phyloP scores from a whole-genome alignment of 2,329 filamentous ascomycete species.

The Microsporum canis region DNA sequence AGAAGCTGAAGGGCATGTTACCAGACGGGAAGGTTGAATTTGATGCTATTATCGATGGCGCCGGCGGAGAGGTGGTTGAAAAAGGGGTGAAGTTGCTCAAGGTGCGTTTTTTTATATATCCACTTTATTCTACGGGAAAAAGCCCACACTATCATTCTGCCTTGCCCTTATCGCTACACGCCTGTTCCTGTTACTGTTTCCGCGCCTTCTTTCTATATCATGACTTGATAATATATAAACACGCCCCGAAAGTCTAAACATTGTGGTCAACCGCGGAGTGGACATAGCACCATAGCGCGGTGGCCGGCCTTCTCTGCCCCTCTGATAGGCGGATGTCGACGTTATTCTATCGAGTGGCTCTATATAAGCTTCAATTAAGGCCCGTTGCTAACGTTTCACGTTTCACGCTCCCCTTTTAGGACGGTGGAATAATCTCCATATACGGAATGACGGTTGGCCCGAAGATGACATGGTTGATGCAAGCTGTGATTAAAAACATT shows the following conservation, averaged over 20 bases:
- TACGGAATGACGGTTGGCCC: constrained; percentile 88
- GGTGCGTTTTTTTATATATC: constrained; percentile 26
- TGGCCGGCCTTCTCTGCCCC: background rate
- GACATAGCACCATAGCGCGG: background rate
- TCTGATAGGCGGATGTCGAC: background rate
- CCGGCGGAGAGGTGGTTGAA: constrained; percentile 71
- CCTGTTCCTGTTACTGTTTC: background rate
- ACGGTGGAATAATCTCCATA: constrained; percentile 68
- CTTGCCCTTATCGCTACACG: background rate
- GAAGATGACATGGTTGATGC: constrained; percentile 78
- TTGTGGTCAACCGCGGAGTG: background rate
- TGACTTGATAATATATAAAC: background rate
- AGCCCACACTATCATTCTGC: background rate
- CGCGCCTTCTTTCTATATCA: background rate
- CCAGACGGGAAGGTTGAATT: constrained; percentile 56
- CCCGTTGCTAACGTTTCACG: constrained; percentile 3
- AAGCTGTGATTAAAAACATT: constrained; percentile 73
- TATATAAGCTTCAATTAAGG: background rate
- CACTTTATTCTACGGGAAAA: background rate
- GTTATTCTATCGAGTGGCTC: background rate
- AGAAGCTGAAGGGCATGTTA: constrained; percentile 49
- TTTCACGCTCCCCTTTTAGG: constrained; percentile 24
- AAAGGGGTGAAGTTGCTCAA: constrained; percentile 60
- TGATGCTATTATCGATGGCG: constrained; percentile 83
- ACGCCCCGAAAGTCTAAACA: background rate